These are phyloP conservation scores for Aureobasidium musti DNA, from an alignment of 2,329 filamentous ascomycete genomes.

Conservation along the genomic window DNA sequence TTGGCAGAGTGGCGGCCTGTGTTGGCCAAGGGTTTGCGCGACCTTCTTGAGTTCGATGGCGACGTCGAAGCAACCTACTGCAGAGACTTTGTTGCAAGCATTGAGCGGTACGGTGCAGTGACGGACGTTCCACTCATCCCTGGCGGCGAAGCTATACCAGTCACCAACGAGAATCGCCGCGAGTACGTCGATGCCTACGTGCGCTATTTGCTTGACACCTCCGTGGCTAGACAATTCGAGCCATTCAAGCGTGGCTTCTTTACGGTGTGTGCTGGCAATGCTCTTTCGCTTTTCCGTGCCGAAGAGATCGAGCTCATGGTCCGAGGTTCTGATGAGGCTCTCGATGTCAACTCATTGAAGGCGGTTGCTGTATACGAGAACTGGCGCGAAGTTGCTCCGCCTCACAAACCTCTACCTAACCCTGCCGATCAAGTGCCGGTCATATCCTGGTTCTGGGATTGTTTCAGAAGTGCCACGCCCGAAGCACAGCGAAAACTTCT, in stretches of 20 bases:
- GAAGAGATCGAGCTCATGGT: conserved; percentile 91
- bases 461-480: conserved; percentile 67
- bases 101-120: conserved; percentile 73
- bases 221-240: conserved; percentile 81
- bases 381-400: conserved; percentile 58
- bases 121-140: conserved; percentile 69
- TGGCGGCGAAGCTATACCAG: conserved; percentile 70
- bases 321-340: conserved; percentile 77
- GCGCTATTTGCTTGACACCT: conserved; percentile 73
- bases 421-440: conserved; percentile 64
- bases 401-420: conserved; percentile 36
- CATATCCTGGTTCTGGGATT: conserved; percentile 85
- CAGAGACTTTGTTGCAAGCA: conserved; percentile 75
- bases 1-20: conserved; percentile 77
- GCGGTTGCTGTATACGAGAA: conserved; percentile 81
- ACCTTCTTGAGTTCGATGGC: conserved; percentile 79
- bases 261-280: conserved; percentile 86
- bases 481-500: conserved; percentile 75
- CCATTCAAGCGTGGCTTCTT: conserved; percentile 94
- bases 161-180: conserved; percentile 79
- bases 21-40: conserved; percentile 72
- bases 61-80: conserved; percentile 79
- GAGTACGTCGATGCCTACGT: conserved; percentile 89
- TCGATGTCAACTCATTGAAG: conserved; percentile 74
- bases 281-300: conserved; percentile 79